phyloP scores from a whole-genome alignment of 176 grass and related monocot species.

The Oryza glumipatula region DNA sequence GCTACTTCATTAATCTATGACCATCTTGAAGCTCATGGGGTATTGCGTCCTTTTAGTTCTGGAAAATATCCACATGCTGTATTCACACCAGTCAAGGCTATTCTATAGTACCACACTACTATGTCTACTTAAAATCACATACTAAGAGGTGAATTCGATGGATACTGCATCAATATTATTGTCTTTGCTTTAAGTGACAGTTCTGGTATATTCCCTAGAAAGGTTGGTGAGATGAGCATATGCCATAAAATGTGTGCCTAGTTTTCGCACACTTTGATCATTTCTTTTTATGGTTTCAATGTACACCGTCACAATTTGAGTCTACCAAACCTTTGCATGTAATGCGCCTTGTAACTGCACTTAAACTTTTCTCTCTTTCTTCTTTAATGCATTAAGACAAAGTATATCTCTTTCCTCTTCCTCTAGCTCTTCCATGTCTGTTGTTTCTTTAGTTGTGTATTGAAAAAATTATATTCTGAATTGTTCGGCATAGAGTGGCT shows the following conservation, averaged over 20 bases:
- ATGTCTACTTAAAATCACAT: not conserved
- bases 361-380: not conserved
- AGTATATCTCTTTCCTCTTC: no score
- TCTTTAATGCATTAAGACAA: not conserved
- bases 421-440: no score
- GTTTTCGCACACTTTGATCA: not conserved
- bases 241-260: not conserved
- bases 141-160: not conserved
- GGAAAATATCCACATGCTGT: not conserved
- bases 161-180: not conserved
- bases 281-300: constrained; percentile 1
- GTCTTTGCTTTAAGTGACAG: not conserved
- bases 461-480: no score
- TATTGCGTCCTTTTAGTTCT: not conserved
- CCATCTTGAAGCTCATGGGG: constrained; percentile 10
- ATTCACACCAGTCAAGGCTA: not conserved
- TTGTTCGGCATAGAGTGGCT: no score
- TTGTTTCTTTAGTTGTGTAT: no score
- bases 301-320: not conserved
- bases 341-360: not conserved
- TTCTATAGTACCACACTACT: not conserved
- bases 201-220: not conserved
- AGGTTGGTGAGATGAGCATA: not conserved
- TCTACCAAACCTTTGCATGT: not conserved
- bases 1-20: not conserved